These are phyloP conservation scores for Lentinus tigrinus DNA, from an alignment of 768 basidiomycete species.

Conservation along the genomic window DNA sequence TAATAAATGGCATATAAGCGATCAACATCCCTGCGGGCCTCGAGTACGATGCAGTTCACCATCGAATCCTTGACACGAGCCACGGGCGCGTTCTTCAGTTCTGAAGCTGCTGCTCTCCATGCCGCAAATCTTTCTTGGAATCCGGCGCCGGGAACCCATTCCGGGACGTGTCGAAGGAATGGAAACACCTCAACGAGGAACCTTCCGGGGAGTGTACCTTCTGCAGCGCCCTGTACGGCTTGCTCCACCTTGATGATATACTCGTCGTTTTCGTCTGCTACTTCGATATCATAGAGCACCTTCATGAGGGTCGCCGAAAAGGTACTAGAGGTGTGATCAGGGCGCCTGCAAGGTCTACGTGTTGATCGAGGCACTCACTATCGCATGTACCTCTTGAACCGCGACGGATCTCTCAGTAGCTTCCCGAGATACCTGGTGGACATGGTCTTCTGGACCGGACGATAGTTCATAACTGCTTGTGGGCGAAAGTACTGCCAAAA, in stretches of 20 bases:
- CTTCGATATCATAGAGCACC: slow-evolving; percentile 5
- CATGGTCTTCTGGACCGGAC: not conserved
- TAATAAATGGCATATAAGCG: too few species aligned
- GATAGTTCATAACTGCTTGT: not conserved
- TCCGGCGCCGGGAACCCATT: slow-evolving; percentile 22
- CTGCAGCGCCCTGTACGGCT: not conserved
- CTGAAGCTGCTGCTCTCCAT: too few species aligned
- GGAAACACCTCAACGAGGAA: slow-evolving; percentile 28
- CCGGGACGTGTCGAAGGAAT: slow-evolving; percentile 16
- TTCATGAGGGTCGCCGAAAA: slow-evolving; percentile 12
- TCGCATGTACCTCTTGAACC: slow-evolving; percentile 1
- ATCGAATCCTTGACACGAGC: too few species aligned
- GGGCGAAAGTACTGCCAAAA: slow-evolving; percentile 9
- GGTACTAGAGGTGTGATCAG: not conserved
- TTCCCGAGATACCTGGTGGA: not conserved
- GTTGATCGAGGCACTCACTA: not conserved
- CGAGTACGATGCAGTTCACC: too few species aligned
- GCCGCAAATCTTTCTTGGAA: slow-evolving; percentile 9
- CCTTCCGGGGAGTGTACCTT: slow-evolving; percentile 15
- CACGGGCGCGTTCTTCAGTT: too few species aligned
- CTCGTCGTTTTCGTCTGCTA: not conserved
- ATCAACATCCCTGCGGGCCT: too few species aligned
- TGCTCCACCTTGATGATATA: slow-evolving; percentile 6
- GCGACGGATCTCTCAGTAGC: not conserved
- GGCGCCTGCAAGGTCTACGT: not conserved